phyloP scores from a whole-genome alignment of 2,329 filamentous ascomycete species.

The Penicillium sp. region DNA sequence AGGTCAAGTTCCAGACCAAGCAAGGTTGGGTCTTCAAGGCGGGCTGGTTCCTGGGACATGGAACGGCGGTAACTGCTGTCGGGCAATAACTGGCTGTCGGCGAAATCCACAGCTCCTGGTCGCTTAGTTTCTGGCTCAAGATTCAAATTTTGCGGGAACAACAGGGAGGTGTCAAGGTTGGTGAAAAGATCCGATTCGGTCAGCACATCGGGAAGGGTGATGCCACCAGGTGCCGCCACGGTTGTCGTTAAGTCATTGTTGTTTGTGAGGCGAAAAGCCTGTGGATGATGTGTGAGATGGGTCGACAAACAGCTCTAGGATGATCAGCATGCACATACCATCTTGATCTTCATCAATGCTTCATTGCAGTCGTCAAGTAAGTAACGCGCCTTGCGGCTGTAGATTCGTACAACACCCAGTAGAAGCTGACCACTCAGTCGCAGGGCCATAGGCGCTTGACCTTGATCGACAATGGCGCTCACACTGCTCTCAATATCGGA shows the following conservation, averaged over 20 bases:
- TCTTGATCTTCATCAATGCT: constrained; percentile 95
- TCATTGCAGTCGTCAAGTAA: constrained; percentile 96
- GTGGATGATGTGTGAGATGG: background rate
- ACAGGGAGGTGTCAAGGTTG: constrained; percentile 72
- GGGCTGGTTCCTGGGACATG: constrained; percentile 46
- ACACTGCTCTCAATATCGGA: constrained; percentile 94
- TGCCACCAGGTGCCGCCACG: constrained; percentile 71
- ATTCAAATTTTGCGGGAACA: constrained; percentile 66
- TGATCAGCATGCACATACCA: constrained; percentile 54
- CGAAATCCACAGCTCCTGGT: constrained; percentile 45
- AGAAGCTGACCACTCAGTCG: constrained; percentile 90
- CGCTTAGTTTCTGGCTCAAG: constrained; percentile 33
- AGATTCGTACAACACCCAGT: constrained; percentile 93
- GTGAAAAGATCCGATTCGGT: constrained; percentile 90
- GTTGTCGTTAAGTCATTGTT: constrained; percentile 92
- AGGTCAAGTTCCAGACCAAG: constrained; percentile 72
- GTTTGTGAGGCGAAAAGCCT: constrained; percentile 90
- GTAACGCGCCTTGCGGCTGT: constrained; percentile 94
- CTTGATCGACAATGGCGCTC: constrained; percentile 86
- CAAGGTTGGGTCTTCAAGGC: constrained; percentile 62
- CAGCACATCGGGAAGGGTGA: constrained; percentile 85
- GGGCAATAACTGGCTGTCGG: constrained; percentile 71
- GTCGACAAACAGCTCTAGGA: background rate
- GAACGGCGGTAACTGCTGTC: constrained; percentile 50
- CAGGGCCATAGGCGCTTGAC: constrained; percentile 89